Evolutionary conservation across 176 grass and related monocot species (phyloP), one percentile per base, ranked within the genome.

Genomic region (Oryza longistaminata): DNA sequence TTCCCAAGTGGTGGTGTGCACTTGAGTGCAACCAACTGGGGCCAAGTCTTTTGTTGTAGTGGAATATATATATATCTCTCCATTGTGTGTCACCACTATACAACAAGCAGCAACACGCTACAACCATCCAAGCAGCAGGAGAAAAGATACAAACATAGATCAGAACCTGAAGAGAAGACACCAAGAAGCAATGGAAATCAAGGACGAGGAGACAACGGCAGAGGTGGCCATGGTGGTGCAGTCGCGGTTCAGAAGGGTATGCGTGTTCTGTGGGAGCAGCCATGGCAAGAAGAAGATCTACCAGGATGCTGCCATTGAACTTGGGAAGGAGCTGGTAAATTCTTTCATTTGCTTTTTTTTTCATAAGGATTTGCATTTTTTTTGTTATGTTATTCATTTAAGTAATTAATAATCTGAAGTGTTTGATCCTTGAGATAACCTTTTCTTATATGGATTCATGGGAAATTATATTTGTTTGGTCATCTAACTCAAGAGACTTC

Each of bases 211-310:
- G 72, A 53, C 74, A 37, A 37, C 34, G 10, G 21, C 37, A 14
- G 49, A 44, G 69, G 81, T 33, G 17, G 77, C 29, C 16, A 71
- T 66, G 67, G 58, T 44, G 61, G 19, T 34, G 24, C 64, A 46
- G 2, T 85, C 81, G 67, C 67, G 87, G 69, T 88, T 89, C 77
- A 81, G 65, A 71, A 89, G 82, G 82, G 76, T 89, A 43, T 89
- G 87, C 16, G 87, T 89, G 55, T 89, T 89, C 49, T 89, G 87
- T 14, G 82, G 87, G 9, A 89, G 87, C 70, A 89, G 87, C 87
- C 82, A 76, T 45, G 87, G 87, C 70, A 89, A 85, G 87, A 89
- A 89, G 82, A 75, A 62, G 76, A 85, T 61, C 82, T 89, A 89
- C 76, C 87, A 89, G 46, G 87, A 89, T 70, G 82, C 82, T 65